These are phyloP conservation scores for Acanthamoeba culbertsoni DNA, from an alignment of 208 protist genomes.

Conservation along the genomic window DNA sequence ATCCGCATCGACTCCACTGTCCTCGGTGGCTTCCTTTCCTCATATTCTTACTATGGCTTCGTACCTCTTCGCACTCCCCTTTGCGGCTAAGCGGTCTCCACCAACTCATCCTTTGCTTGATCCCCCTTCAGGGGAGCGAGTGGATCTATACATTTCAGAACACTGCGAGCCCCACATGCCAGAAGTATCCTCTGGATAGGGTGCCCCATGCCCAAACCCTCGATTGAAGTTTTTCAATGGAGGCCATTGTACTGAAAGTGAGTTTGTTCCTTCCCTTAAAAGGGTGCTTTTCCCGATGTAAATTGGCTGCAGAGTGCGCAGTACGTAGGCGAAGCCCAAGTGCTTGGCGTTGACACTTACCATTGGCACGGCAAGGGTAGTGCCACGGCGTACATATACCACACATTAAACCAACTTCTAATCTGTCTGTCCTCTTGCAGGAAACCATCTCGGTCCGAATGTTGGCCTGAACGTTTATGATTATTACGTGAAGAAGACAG, in stretches of 20 bases:
- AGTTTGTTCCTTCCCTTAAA: not conserved
- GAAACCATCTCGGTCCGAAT: not conserved
- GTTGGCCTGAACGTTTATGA: not conserved
- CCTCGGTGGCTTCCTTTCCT: not conserved
- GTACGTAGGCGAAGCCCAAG: not conserved
- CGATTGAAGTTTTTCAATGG: not conserved
- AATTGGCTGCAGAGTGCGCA: not conserved
- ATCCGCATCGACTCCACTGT: not conserved
- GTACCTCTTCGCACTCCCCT: not conserved
- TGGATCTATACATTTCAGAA: not conserved
- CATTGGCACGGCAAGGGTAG: conserved; percentile 21
- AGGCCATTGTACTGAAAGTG: not conserved
- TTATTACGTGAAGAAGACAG: not conserved
- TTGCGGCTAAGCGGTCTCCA: not conserved
- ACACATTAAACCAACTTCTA: no score
- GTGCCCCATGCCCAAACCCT: not conserved
- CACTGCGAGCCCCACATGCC: not conserved
- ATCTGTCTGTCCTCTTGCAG: no score
- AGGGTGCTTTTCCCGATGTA: not conserved
- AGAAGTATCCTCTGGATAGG: not conserved
- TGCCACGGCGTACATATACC: not conserved
- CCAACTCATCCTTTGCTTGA: not conserved
- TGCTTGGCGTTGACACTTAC: not conserved
- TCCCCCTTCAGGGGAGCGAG: not conserved
- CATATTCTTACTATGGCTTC: not conserved